phyloP scores from a whole-genome alignment of 2,329 filamentous ascomycete genomes.

The Colletotrichum agaves region DNA sequence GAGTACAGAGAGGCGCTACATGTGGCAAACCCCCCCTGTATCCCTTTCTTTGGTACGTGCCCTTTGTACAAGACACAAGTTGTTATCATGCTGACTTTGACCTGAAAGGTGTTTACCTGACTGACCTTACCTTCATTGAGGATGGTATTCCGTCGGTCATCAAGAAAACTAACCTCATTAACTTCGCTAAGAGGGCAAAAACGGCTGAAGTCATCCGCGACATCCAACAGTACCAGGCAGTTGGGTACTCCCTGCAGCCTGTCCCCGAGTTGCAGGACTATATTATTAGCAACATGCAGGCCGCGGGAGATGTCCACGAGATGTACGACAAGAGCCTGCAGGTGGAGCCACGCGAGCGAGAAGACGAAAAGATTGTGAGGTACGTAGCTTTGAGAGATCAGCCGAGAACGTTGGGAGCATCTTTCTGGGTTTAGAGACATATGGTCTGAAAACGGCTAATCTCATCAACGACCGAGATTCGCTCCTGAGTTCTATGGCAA shows the following conservation, averaged over 20 bases:
- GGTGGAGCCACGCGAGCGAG: slow-evolving; percentile 93
- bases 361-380: slow-evolving; percentile 99
- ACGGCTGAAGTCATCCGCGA: slow-evolving; percentile 98
- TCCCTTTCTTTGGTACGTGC: slow-evolving; percentile 91
- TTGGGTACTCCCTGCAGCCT: slow-evolving; percentile 90
- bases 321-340: slow-evolving; percentile 98
- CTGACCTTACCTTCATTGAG: slow-evolving; percentile 97
- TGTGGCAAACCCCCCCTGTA: slow-evolving; percentile 93
- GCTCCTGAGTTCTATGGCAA: neutral
- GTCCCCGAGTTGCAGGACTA: slow-evolving; percentile 96
- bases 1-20: slow-evolving; percentile 95
- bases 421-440: slow-evolving; percentile 34
- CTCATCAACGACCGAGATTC: too few species aligned
- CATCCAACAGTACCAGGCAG: slow-evolving; percentile 98
- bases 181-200: slow-evolving; percentile 98
- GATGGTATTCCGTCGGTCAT: slow-evolving; percentile 96
- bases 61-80: neutral
- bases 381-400: slow-evolving; percentile 60
- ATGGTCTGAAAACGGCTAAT: neutral
- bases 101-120: slow-evolving; percentile 87
- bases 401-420: slow-evolving; percentile 40
- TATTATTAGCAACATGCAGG: slow-evolving; percentile 95
- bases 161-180: slow-evolving; percentile 96
- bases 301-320: slow-evolving; percentile 94
- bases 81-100: neutral